Percentiles rank a stretch among this genome's conserved stretches.
Evolutionary conservation across 2,329 filamentous ascomycete genomes (phyloP).

Genomic region (Ophioceras dolichostomum): DNA sequence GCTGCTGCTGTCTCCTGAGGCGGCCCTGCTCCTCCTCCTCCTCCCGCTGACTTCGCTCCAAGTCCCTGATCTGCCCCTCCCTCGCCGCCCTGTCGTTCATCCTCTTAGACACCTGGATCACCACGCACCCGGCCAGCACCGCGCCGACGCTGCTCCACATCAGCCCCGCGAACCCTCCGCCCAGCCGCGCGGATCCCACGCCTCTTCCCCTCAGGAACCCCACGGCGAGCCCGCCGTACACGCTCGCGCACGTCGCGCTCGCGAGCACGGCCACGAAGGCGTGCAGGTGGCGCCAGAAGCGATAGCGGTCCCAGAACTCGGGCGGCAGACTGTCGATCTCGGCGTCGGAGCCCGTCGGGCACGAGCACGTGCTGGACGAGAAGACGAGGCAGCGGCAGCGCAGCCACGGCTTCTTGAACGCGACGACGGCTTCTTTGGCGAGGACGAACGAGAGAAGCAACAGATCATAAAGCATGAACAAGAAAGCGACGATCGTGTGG

Average conservation of each 20-base stretch:
- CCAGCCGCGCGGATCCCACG: not conserved
- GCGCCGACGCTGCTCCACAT: not conserved
- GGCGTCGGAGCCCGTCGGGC: constrained; percentile 1
- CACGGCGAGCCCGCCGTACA: not conserved
- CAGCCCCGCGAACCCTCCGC: not conserved
- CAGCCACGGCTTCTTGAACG: not conserved
- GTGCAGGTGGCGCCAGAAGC: not conserved
- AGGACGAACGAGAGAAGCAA: constrained; percentile 16
- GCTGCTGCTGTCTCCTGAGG: too few species aligned
- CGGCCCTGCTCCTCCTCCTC: too few species aligned
- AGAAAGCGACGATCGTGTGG: too few species aligned
- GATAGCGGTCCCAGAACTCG: constrained; percentile 1
- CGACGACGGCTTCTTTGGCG: constrained; percentile 2
- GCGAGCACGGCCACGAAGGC: not conserved
- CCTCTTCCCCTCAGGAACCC: not conserved
- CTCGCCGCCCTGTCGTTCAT: not conserved
- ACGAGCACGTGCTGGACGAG: not conserved
- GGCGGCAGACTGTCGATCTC: not conserved
- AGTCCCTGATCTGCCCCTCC: not conserved
- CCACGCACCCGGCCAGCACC: not conserved
- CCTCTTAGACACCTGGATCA: not conserved
- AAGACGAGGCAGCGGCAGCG: constrained; percentile 1
- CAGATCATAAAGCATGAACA: too few species aligned
- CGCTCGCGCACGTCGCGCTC: not conserved
- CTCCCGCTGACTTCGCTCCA: too few species aligned